Base-by-base conservation (phyloP, 805 yeast species). In the Saturnispora galanensis region DNA sequence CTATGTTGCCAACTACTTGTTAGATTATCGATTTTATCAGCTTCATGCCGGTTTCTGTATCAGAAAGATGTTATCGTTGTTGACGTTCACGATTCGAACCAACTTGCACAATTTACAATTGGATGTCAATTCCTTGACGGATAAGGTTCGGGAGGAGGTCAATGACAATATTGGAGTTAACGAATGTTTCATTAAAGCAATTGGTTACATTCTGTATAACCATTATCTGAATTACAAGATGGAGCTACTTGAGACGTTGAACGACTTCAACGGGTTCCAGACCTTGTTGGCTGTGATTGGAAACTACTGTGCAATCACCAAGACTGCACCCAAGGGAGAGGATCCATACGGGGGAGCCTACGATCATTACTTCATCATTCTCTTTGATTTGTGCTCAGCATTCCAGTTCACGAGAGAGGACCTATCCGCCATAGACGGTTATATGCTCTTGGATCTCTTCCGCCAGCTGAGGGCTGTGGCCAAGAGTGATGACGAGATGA, bases 311-410 rank as follows among this genome's bases (percentile, higher is more conserved):
- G 50, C 50, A 2, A 44, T 62, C 17, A 52, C 73, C 18, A 75
- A 74, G 1, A 67, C 71, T 34, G 30, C 17, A 13, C 55, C 65
- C 3, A 56, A 71, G 12, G 48, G 47, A 30, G 54, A 50, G 5
- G 61, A 59, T 38, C 56, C 57, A n/a, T 56, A 47, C 34, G 45
- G 48, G 3, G 12, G 31, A 2, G 54, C 48, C 13, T 64, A 62
- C 42, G 45, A 51, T 1, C 55, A 55, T 38, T 62, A 72, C 46
- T 56, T 79, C 55, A 79, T 74, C 51, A 58, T 81, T 16, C 52
- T 77, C 42, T 79, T 68, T 56, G 81, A 77, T 52, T 58, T 77
- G 49, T 72, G 82, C 57, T 69, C 73, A 49, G 69, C 67, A 30
- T 67, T 70, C 47, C 70, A 75, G 48, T 58, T 79, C 33, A 31